These are phyloP conservation scores for Cyberlindnera euphorbiiphila DNA, from an alignment of 805 yeast species.

Conservation along the genomic window DNA sequence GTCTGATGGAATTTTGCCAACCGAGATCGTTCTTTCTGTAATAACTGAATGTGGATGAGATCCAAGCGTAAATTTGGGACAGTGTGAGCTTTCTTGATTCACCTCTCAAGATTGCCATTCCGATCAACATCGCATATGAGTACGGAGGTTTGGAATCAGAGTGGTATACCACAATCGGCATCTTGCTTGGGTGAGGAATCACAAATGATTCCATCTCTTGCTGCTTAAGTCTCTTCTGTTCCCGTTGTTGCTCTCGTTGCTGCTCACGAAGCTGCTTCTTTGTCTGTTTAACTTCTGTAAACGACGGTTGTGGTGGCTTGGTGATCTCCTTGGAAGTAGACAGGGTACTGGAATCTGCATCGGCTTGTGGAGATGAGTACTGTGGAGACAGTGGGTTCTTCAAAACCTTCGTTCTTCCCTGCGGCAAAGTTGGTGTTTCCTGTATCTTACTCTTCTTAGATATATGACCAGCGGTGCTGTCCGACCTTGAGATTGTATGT, in stretches of 20 bases:
- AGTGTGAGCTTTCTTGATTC: constrained; percentile 65
- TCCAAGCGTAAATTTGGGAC: constrained; percentile 90
- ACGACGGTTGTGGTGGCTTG: constrained; percentile 26
- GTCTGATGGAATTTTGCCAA: constrained; percentile 97
- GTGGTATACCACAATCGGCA: constrained; percentile 24
- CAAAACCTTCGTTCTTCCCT: constrained; percentile 16
- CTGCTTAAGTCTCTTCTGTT: constrained; percentile 4
- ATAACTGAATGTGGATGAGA: constrained; percentile 76
- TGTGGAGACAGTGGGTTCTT: constrained; percentile 27
- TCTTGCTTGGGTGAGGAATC: constrained; percentile 23
- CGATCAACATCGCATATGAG: constrained; percentile 90
- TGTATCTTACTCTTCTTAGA: constrained; percentile 17
- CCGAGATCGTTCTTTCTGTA: constrained; percentile 85
- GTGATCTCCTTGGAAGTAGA: constrained; percentile 6
- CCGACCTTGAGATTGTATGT: constrained; percentile 24
- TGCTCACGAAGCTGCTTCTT: constrained; percentile 16
- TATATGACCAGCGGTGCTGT: constrained; percentile 7
- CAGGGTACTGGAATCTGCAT: constrained; percentile 1
- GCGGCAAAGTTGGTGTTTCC: constrained; percentile 25
- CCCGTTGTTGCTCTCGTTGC: constrained; percentile 6
- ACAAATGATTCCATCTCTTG: constrained; percentile 12
- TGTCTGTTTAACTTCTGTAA: constrained; percentile 16
- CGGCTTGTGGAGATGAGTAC: constrained; percentile 26
- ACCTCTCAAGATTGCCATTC: constrained; percentile 87
- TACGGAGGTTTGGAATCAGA: constrained; percentile 72